Conservation (phyloP, 2,329 filamentous ascomycete genomes). For the Neopestalotiopsis clavispora region DNA sequence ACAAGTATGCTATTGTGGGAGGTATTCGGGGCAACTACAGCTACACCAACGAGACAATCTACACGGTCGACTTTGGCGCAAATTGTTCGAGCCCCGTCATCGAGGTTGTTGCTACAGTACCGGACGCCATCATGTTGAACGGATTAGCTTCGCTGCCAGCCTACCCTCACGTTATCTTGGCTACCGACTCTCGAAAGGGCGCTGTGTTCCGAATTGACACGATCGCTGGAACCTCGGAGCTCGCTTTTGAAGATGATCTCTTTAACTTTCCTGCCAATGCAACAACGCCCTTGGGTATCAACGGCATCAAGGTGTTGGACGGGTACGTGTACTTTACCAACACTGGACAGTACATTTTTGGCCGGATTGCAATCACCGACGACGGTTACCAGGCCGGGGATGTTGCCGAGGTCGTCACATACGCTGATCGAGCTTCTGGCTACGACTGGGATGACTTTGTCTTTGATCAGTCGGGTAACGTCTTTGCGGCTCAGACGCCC, state of each 20-base stretch:
- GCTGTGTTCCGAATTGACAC: slow-evolving; percentile 20
- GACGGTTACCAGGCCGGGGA: slow-evolving; percentile 4
- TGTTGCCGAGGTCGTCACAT: neutral
- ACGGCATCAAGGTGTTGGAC: slow-evolving; percentile 20
- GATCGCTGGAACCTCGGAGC: slow-evolving; percentile 14
- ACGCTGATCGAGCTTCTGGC: neutral
- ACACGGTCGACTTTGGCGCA: slow-evolving; percentile 20
- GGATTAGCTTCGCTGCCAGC: slow-evolving; percentile 20
- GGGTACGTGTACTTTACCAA: slow-evolving; percentile 23
- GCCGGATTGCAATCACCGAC: slow-evolving; percentile 18
- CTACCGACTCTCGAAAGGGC: slow-evolving; percentile 19
- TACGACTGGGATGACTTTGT: slow-evolving; percentile 14
- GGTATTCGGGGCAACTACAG: slow-evolving; percentile 20
- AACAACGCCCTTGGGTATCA: slow-evolving; percentile 17
- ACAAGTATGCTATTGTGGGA: slow-evolving; percentile 16
- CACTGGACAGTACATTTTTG: slow-evolving; percentile 16
- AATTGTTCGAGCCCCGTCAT: slow-evolving; percentile 15
- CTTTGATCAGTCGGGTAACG: slow-evolving; percentile 1
- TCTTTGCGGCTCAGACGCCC: slow-evolving; percentile 4
- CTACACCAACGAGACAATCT: slow-evolving; percentile 24
- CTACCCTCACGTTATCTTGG: slow-evolving; percentile 16
- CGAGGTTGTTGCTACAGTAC: slow-evolving; percentile 18
- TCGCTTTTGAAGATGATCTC: slow-evolving; percentile 14
- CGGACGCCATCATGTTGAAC: slow-evolving; percentile 23
- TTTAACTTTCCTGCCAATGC: slow-evolving; percentile 12